Evolutionary conservation across 495 filamentous ascomycete genomes (phyloP).

Genomic region (Penicillium canescens): DNA sequence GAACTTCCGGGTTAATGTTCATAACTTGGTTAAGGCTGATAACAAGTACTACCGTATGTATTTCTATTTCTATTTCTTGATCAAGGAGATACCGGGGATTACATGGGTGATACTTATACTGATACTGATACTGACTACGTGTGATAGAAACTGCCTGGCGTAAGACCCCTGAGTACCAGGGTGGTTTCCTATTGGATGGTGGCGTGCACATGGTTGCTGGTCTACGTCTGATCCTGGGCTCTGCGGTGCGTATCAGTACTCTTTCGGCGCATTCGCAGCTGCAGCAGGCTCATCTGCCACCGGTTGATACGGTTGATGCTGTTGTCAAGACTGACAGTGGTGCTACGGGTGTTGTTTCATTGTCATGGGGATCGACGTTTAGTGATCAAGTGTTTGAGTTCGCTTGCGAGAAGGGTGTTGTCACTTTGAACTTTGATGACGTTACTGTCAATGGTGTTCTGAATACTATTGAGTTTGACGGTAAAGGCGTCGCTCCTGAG

Average conservation of each 20-base stretch:
- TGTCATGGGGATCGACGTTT: constrained; percentile 69
- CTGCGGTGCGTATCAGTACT: constrained; percentile 39
- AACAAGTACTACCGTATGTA: constrained; percentile 58
- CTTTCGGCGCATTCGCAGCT: constrained; percentile 61
- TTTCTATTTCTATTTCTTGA: not conserved
- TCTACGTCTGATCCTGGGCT: constrained; percentile 58
- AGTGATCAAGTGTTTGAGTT: constrained; percentile 50
- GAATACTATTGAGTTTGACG: constrained; percentile 56
- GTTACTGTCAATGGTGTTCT: constrained; percentile 53
- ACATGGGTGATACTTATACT: not conserved
- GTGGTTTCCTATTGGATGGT: constrained; percentile 77
- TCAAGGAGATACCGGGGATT: too few species aligned
- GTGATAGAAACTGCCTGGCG: constrained; percentile 68
- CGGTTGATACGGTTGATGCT: constrained; percentile 74
- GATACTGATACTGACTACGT: constrained; percentile 6
- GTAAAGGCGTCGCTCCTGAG: constrained; percentile 63
- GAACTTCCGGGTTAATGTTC: constrained; percentile 59
- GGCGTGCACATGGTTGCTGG: constrained; percentile 74
- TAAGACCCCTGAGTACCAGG: constrained; percentile 68
- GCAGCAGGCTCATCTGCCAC: constrained; percentile 63
- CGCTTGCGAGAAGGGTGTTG: constrained; percentile 51
- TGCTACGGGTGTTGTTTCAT: constrained; percentile 58
- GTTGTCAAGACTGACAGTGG: constrained; percentile 59
- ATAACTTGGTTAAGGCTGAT: constrained; percentile 53
- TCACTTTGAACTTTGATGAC: constrained; percentile 53